Conservation (phyloP, 208 protist genomes). For the Leishmania lainsoni region DNA sequence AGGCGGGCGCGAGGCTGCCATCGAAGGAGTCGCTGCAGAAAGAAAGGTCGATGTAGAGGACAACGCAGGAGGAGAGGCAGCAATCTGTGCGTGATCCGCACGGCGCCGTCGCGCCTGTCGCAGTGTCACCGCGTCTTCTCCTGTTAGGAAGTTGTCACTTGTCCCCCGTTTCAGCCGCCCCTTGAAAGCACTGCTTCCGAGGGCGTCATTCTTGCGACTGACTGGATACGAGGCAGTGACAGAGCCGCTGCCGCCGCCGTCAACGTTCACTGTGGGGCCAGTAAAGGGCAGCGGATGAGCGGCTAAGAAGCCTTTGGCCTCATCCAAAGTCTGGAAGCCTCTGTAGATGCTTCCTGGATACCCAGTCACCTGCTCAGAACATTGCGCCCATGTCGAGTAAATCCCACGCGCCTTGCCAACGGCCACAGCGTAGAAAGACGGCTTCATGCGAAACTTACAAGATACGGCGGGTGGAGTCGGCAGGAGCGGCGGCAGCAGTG, state of each 20-base stretch:
- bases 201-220: not conserved
- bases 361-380: constrained; percentile 61
- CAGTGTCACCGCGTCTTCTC: not conserved
- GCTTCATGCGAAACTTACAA: constrained; percentile 14
- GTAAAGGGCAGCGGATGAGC: not conserved
- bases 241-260: not conserved
- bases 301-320: constrained; percentile 58
- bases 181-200: not conserved
- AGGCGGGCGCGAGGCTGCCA: not conserved
- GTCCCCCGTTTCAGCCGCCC: not conserved
- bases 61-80: not conserved
- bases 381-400: constrained; percentile 80
- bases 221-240: not conserved
- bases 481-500: not conserved
- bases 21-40: not conserved
- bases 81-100: not conserved
- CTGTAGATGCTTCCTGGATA: constrained; percentile 75
- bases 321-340: constrained; percentile 55
- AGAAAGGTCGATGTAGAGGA: not conserved
- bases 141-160: not conserved
- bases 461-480: not conserved
- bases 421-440: constrained; percentile 80
- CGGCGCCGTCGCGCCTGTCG: not conserved
- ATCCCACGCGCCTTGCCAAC: constrained; percentile 65
- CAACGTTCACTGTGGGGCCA: not conserved